Percentiles rank a stretch among this genome's conserved stretches.
Conservation (phyloP, 495 filamentous ascomycete genomes). For the Aspergillus hancockii region DNA sequence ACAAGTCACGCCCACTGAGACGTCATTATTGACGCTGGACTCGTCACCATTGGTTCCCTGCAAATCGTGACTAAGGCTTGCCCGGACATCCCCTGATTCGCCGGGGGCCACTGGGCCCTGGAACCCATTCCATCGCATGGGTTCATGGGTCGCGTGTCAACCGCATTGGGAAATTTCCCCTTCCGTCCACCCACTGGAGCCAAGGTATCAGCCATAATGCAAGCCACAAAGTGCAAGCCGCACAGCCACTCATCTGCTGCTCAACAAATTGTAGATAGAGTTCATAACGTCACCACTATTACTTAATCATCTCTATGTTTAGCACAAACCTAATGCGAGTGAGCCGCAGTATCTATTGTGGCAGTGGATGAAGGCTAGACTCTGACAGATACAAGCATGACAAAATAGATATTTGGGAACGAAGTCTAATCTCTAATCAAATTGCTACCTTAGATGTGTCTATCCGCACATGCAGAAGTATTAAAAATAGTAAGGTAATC, state of each 20-base stretch:
- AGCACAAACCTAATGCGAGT: not conserved
- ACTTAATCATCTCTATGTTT: not conserved
- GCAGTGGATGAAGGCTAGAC: not conserved
- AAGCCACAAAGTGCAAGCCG: not conserved
- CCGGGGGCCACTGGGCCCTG: not conserved
- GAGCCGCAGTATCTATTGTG: not conserved
- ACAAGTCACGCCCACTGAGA: slow-evolving; percentile 7
- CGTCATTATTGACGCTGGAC: not conserved
- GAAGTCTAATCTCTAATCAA: not conserved
- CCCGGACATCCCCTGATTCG: slow-evolving; percentile 3
- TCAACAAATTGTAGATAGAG: not conserved
- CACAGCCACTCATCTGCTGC: not conserved
- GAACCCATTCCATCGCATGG: not conserved
- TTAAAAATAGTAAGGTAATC: not conserved
- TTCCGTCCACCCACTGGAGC: not conserved
- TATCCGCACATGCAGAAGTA: not conserved
- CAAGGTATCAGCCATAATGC: not conserved
- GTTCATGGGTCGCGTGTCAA: not conserved
- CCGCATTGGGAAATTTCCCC: not conserved
- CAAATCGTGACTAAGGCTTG: not conserved
- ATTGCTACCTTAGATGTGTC: not conserved
- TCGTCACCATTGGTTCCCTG: slow-evolving; percentile 6
- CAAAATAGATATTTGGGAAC: not conserved
- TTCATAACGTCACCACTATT: not conserved
- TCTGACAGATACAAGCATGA: not conserved